Evolutionary conservation across 352 stramenopile species (phyloP).

Genomic region (Phytophthora pluvialis): DNA sequence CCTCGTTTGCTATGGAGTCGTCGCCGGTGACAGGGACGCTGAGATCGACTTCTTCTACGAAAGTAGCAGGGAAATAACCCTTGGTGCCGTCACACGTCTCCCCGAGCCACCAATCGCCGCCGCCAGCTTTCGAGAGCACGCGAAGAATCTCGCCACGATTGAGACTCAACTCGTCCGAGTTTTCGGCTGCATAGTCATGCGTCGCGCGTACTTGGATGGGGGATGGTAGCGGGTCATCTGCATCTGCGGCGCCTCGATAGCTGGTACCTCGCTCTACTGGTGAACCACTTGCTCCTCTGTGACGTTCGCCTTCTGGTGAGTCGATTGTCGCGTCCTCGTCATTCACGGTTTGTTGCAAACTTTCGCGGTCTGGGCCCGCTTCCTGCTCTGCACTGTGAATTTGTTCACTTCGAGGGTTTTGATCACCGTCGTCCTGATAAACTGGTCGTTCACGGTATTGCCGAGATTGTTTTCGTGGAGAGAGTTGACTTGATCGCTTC

Average conservation of each 20-base stretch:
- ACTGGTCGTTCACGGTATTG: constrained; percentile 43
- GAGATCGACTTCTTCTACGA: constrained; percentile 41
- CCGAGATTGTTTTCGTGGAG: constrained; percentile 39
- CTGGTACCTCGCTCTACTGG: neutral
- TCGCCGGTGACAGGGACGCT: neutral
- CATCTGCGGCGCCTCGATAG: neutral
- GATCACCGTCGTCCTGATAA: constrained; percentile 11
- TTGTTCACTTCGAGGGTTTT: neutral
- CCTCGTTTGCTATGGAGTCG: constrained; percentile 11
- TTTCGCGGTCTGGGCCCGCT: neutral
- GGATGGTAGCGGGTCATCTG: neutral
- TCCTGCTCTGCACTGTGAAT: neutral
- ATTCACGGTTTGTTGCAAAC: neutral
- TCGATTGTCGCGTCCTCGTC: constrained; percentile 1
- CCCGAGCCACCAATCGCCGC: constrained; percentile 64
- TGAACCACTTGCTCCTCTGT: neutral
- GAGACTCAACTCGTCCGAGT: constrained; percentile 60
- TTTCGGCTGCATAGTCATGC: constrained; percentile 25
- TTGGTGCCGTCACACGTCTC: constrained; percentile 66
- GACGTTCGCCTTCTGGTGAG: neutral
- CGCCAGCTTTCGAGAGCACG: constrained; percentile 51
- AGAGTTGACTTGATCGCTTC: constrained; percentile 27
- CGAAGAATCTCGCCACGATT: constrained; percentile 58
- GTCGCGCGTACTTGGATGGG: constrained; percentile 11
- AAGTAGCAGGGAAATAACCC: constrained; percentile 66